Evolutionary conservation across 2,329 filamentous ascomycete species (phyloP).

Genomic region (Aspergillus latus): DNA sequence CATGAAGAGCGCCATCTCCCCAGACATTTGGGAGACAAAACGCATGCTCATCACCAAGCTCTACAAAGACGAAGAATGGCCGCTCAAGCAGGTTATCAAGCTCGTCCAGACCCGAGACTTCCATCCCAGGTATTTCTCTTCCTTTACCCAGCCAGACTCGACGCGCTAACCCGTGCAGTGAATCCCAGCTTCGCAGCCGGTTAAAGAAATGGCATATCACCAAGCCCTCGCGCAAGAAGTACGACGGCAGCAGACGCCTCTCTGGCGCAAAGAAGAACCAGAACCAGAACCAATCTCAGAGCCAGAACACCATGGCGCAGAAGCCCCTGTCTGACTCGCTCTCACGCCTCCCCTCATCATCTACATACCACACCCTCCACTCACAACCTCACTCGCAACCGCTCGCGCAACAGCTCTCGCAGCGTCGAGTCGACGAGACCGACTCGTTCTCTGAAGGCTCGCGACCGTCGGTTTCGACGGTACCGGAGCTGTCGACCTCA

Average conservation of each 20-base stretch:
- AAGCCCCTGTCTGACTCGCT: neutral
- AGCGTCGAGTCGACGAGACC: neutral
- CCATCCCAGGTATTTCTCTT: slow-evolving; percentile 3
- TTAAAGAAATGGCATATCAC: slow-evolving; percentile 17
- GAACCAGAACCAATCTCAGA: no score
- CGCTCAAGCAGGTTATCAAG: slow-evolving; percentile 16
- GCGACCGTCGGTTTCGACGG: neutral
- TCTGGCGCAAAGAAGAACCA: slow-evolving; percentile 9
- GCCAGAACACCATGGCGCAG: neutral
- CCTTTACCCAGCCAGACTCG: neutral
- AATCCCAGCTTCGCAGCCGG: slow-evolving; percentile 12
- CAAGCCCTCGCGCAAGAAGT: slow-evolving; percentile 15
- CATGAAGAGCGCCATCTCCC: slow-evolving; percentile 14
- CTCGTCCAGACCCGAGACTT: slow-evolving; percentile 13
- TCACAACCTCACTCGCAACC: neutral
- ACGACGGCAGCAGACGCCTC: slow-evolving; percentile 5
- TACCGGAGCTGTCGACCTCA: neutral
- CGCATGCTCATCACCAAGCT: slow-evolving; percentile 12
- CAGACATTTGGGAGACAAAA: slow-evolving; percentile 15
- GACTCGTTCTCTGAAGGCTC: neutral
- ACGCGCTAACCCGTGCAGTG: neutral
- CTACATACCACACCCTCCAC: slow-evolving; percentile 5
- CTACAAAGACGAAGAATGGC: slow-evolving; percentile 17
- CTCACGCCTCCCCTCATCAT: neutral
- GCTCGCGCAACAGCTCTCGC: neutral